Evolutionary conservation across 2,329 filamentous ascomycete species (phyloP), one percentile per base, ranked within the genome.

Genomic region (Colletotrichum falcatum): DNA sequence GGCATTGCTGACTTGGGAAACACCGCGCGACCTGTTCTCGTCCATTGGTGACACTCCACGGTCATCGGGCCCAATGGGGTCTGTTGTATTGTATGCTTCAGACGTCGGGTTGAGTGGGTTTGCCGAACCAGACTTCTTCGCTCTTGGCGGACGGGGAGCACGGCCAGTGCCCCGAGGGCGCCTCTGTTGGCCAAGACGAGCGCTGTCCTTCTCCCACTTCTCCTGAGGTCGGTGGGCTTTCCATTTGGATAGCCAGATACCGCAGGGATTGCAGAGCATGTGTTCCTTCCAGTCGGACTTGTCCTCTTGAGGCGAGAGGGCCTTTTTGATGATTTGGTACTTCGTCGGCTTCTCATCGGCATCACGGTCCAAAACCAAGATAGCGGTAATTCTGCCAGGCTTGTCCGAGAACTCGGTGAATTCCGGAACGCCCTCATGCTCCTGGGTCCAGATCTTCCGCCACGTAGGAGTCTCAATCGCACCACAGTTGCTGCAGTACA

Each of bases 391-490:
- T 60, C 88, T 87, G 1, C 92, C 91, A 56, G 92, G 90, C 75
- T 91, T 91, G 70, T 92, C 90, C 0, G 91, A 93, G 64, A 91
- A 89, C 69, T 94, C 89, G 56, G 93, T 86, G 70, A 91, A 89
- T 3, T 88, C 86, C 0, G 94, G 94, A 39, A 87, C 86, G 1
- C 94, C 94, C 20, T 89, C 83, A 55, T 91, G 86, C 9, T 93
- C 86, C 76, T 94, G 94, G n/a, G 90, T 90, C 87, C 92, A 98
- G 16, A 96, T 94, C 77, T 95, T 96, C 71, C 96, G 91, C 96
- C 96, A 99, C 0, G 95, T 98, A 0, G 95, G 94, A 0, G 96
- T 99, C 76, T 98, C 93, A 67, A 99, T 97, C 8, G 94, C 93
- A 7, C 96, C 96, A 76, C 96, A 99, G 76, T 98, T 97, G 73